A percentile compares a stretch with the other conserved stretches of the same genome.
phyloP scores from a whole-genome alignment of 306 rosid genomes.

The Medicago ruthenica region DNA sequence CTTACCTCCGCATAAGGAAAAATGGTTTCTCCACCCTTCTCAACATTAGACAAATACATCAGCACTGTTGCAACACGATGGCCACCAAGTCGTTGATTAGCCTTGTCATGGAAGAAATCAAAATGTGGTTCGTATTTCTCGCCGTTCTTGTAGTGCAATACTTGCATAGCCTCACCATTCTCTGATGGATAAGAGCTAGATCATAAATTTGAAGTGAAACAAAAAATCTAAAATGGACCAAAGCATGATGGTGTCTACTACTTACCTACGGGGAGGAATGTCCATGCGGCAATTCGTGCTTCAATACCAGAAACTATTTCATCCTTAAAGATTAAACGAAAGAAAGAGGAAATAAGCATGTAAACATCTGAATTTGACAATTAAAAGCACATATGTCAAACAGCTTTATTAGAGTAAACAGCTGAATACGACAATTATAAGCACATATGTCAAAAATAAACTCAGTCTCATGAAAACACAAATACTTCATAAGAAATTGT shows the following conservation, averaged over 20 bases:
- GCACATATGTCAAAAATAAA: constrained; percentile 25
- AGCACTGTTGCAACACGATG: constrained; percentile 90
- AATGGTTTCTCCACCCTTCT: constrained; percentile 92
- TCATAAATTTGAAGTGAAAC: constrained; percentile 6
- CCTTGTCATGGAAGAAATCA: constrained; percentile 87
- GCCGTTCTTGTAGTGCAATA: constrained; percentile 84
- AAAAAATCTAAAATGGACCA: constrained; percentile 24
- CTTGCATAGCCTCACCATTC: constrained; percentile 88
- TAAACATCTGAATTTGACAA: constrained; percentile 33
- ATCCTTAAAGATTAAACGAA: constrained; percentile 67
- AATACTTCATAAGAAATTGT: not conserved
- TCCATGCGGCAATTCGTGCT: constrained; percentile 85
- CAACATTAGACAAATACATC: constrained; percentile 90
- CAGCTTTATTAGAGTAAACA: constrained; percentile 7
- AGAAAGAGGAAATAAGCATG: constrained; percentile 33
- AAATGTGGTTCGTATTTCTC: constrained; percentile 93
- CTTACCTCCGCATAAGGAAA: constrained; percentile 80
- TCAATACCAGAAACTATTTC: constrained; percentile 69
- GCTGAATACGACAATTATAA: constrained; percentile 35
- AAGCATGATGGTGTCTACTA: constrained; percentile 29
- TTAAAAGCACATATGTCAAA: constrained; percentile 21
- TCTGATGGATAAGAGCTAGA: constrained; percentile 53
- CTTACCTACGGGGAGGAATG: constrained; percentile 85
- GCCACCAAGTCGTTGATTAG: constrained; percentile 78
- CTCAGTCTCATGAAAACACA: constrained; percentile 6